These are phyloP conservation scores for Rhodotorula diobovata DNA, from an alignment of 768 basidiomycete species.

Conservation along the genomic window DNA sequence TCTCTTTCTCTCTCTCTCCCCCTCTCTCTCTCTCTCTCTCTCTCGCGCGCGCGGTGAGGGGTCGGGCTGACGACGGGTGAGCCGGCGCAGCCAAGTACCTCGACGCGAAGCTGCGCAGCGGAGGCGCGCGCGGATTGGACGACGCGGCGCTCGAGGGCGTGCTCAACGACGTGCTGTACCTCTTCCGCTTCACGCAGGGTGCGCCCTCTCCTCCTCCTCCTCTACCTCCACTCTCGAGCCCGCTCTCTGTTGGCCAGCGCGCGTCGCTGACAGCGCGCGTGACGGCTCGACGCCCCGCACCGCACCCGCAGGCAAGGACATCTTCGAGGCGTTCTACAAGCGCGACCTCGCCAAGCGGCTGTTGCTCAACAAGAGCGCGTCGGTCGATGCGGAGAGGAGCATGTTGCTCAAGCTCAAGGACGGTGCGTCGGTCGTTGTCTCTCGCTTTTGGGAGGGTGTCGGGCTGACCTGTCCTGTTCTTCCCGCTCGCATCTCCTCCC, in stretches of 20 bases:
- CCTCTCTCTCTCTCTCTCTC: background rate
- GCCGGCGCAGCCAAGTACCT: slow-evolving; percentile 75
- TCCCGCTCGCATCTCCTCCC: too few species aligned
- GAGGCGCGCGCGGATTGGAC: slow-evolving; percentile 61
- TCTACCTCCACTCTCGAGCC: too few species aligned
- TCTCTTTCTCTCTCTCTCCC: too few species aligned
- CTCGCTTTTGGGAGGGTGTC: fast-evolving
- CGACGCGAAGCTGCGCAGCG: slow-evolving; percentile 78
- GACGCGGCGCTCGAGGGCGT: slow-evolving; percentile 62
- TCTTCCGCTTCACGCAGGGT: slow-evolving; percentile 77
- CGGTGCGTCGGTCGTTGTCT: slow-evolving; percentile 51
- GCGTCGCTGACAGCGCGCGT: background rate
- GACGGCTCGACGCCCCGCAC: background rate
- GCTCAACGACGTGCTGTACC: slow-evolving; percentile 62
- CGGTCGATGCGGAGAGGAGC: slow-evolving; percentile 76
- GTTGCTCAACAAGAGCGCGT: slow-evolving; percentile 75
- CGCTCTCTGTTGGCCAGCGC: too few species aligned
- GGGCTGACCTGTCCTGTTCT: too few species aligned
- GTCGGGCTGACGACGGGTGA: slow-evolving; percentile 74
- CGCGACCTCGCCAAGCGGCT: slow-evolving; percentile 80
- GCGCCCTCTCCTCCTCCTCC: background rate
- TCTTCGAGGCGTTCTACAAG: slow-evolving; percentile 88
- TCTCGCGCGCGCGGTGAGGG: slow-evolving; percentile 43
- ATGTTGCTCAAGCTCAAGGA: slow-evolving; percentile 83
- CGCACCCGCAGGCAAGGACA: slow-evolving; percentile 65